Evolutionary conservation across 495 filamentous ascomycete species (phyloP).

Genomic region (Talaromyces proteolyticus): DNA sequence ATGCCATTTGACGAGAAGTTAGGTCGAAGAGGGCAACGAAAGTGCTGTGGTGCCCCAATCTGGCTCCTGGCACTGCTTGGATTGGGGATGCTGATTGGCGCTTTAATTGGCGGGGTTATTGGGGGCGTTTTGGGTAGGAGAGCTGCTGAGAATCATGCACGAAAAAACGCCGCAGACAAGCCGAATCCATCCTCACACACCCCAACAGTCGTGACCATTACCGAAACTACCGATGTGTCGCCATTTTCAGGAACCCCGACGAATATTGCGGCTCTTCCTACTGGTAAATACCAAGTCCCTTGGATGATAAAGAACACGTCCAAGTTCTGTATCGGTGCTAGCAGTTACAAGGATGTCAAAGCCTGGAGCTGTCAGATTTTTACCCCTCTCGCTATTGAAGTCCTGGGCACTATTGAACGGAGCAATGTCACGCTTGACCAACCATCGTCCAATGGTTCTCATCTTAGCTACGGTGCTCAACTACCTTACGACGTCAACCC

Average conservation of each 20-base stretch:
- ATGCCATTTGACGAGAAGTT: constrained; percentile 50
- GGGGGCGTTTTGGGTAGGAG: constrained; percentile 47
- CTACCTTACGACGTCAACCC: constrained; percentile 47
- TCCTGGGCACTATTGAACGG: constrained; percentile 15
- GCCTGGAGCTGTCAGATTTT: constrained; percentile 64
- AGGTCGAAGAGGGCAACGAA: constrained; percentile 48
- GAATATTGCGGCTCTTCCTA: constrained; percentile 52
- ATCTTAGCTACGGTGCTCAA: constrained; percentile 68
- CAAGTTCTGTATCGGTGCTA: constrained; percentile 64
- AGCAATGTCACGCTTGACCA: constrained; percentile 21
- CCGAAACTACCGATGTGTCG: constrained; percentile 58
- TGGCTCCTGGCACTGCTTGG: constrained; percentile 59
- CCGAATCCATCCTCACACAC: constrained; percentile 17
- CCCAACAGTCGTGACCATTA: constrained; percentile 30
- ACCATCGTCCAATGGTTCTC: constrained; percentile 26
- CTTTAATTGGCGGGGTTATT: constrained; percentile 53
- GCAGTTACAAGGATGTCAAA: constrained; percentile 46
- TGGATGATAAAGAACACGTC: constrained; percentile 50
- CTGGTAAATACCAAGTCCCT: constrained; percentile 59
- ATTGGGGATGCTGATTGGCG: constrained; percentile 49
- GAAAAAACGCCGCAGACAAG: constrained; percentile 17
- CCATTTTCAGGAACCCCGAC: constrained; percentile 53
- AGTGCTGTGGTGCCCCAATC: constrained; percentile 60
- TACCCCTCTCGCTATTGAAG: constrained; percentile 32
- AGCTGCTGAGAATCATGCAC: constrained; percentile 19